phyloP scores from a whole-genome alignment of 2,329 filamentous ascomycete genomes.

The Paraconiothyrium brasiliense region DNA sequence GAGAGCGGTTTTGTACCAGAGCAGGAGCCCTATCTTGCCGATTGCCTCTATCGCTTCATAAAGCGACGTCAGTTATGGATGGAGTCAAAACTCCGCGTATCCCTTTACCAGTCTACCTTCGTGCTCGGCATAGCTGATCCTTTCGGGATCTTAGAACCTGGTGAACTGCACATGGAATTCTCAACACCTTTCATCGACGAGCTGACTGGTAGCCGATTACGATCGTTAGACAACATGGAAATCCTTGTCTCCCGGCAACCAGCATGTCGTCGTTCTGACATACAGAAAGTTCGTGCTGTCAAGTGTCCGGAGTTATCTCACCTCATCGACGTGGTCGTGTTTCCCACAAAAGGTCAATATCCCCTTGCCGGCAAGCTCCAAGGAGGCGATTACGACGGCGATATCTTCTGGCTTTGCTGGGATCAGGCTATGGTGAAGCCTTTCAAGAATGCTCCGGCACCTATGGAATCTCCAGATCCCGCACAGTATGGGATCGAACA shows the following conservation, averaged over 20 bases:
- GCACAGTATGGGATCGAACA: slow-evolving; percentile 61
- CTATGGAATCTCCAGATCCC: slow-evolving; percentile 57
- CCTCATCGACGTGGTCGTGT: slow-evolving; percentile 82
- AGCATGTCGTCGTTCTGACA: slow-evolving; percentile 74
- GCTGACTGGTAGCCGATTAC: slow-evolving; percentile 62
- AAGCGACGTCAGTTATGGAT: slow-evolving; percentile 64
- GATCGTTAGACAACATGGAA: slow-evolving; percentile 64
- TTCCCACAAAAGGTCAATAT: slow-evolving; percentile 68
- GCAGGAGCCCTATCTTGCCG: slow-evolving; percentile 59
- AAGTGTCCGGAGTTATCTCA: slow-evolving; percentile 68
- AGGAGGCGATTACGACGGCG: slow-evolving; percentile 84
- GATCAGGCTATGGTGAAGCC: slow-evolving; percentile 70
- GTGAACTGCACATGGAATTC: slow-evolving; percentile 74
- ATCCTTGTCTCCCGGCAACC: slow-evolving; percentile 75
- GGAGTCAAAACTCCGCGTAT: slow-evolving; percentile 67
- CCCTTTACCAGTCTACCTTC: slow-evolving; percentile 68
- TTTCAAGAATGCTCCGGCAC: slow-evolving; percentile 70
- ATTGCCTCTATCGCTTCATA: slow-evolving; percentile 59
- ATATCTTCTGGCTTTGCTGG: slow-evolving; percentile 81
- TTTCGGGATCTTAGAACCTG: slow-evolving; percentile 65
- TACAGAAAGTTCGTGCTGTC: slow-evolving; percentile 68
- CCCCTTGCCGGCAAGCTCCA: slow-evolving; percentile 76
- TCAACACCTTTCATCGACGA: slow-evolving; percentile 67
- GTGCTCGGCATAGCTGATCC: slow-evolving; percentile 76
- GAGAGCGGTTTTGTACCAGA: slow-evolving; percentile 66